Percentiles rank a stretch among this genome's conserved stretches.
Conservation (phyloP, 495 filamentous ascomycete species). For the Penicillium canariense region DNA sequence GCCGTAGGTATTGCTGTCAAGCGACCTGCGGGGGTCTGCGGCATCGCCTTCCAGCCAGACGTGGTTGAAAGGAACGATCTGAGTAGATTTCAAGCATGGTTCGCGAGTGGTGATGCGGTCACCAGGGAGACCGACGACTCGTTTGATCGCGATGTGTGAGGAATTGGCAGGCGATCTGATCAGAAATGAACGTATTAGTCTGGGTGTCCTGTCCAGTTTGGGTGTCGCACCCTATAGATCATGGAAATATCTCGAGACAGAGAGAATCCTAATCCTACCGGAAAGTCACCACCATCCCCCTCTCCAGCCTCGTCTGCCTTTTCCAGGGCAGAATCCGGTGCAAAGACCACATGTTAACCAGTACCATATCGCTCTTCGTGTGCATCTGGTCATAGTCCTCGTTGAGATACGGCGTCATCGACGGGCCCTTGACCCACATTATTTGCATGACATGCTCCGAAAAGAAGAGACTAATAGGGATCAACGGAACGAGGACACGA, state of each 20-base stretch:
- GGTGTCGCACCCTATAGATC: neutral
- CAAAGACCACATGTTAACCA: constrained; percentile 48
- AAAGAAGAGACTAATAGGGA: constrained; percentile 65
- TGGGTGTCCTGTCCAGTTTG: too few species aligned
- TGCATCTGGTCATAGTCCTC: constrained; percentile 57
- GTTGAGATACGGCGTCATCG: constrained; percentile 79
- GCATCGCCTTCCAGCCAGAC: constrained; percentile 79
- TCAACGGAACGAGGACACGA: constrained; percentile 54
- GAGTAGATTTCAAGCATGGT: constrained; percentile 55
- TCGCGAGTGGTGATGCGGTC: constrained; percentile 61
- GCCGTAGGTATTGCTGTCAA: constrained; percentile 76
- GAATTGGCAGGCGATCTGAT: constrained; percentile 63
- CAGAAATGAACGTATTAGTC: too few species aligned
- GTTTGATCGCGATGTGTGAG: constrained; percentile 60
- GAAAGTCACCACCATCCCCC: constrained; percentile 57
- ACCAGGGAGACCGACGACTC: constrained; percentile 67
- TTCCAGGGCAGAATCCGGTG: constrained; percentile 39
- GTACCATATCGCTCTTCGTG: constrained; percentile 49
- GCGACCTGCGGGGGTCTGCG: constrained; percentile 48
- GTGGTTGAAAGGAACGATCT: constrained; percentile 66
- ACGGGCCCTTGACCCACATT: constrained; percentile 62
- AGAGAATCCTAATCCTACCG: constrained; percentile 32
- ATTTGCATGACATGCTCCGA: constrained; percentile 59
- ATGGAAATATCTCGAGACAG: neutral
- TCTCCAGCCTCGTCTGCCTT: constrained; percentile 36